A percentile compares a stretch with the other conserved stretches of the same genome.
Evolutionary conservation across 1,139 yeast genomes (phyloP).

Genomic region (Hyphopichia wangnamkhiaoensis): DNA sequence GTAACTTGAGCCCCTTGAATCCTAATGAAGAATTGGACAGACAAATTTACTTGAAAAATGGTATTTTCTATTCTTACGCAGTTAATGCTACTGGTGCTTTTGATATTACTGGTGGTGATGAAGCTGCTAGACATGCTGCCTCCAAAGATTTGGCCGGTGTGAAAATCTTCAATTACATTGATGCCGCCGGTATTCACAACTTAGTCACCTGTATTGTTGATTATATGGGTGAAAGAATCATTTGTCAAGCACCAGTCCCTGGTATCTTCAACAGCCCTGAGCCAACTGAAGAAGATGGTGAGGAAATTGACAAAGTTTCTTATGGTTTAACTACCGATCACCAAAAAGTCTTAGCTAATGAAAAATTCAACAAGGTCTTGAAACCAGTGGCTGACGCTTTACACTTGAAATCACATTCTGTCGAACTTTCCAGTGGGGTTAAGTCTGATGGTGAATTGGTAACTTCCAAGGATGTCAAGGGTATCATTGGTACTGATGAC

Average conservation of each 20-base stretch:
- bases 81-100: constrained; percentile 72
- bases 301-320: constrained; percentile 48
- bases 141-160: constrained; percentile 79
- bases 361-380: constrained; percentile 56
- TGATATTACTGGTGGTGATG: constrained; percentile 71
- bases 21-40: constrained; percentile 65
- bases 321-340: constrained; percentile 77
- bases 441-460: constrained; percentile 48
- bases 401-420: constrained; percentile 73
- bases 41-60: constrained; percentile 73
- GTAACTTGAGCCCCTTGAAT: constrained; percentile 77
- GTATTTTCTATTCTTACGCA: constrained; percentile 84
- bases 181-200: constrained; percentile 63
- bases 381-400: constrained; percentile 68
- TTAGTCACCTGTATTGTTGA: constrained; percentile 84
- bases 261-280: constrained; percentile 70
- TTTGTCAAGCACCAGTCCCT: constrained; percentile 97
- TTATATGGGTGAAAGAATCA: constrained; percentile 81
- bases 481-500: constrained; percentile 82
- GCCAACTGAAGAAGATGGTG: constrained; percentile 29
- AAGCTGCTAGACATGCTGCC: constrained; percentile 81
- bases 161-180: constrained; percentile 66
- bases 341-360: constrained; percentile 46
- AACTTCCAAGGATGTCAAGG: constrained; percentile 81
- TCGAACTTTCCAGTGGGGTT: constrained; percentile 36